A percentile compares a stretch with the other conserved stretches of the same genome.
Evolutionary conservation across 2,329 filamentous ascomycete species (phyloP).

Genomic region (Claviceps digitariae): DNA sequence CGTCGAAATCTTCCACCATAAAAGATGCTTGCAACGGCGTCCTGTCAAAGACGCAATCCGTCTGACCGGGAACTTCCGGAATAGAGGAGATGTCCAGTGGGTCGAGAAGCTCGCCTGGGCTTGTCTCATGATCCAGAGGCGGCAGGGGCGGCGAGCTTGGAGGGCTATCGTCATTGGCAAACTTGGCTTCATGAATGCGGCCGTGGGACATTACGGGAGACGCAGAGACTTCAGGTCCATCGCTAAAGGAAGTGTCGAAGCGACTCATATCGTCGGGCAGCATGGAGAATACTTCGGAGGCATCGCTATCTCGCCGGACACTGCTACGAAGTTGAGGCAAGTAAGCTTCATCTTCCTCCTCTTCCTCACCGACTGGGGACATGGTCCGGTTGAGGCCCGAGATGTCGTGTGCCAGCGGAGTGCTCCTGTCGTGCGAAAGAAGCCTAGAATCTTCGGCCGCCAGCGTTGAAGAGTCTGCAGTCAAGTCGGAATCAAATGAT

Average conservation of each 20-base stretch:
- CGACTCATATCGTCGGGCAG: constrained; percentile 24
- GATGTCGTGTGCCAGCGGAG: constrained; percentile 5
- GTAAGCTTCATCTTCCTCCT: constrained; percentile 18
- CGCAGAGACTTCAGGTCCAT: constrained; percentile 28
- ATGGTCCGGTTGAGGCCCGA: constrained; percentile 8
- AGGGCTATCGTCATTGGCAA: constrained; percentile 29
- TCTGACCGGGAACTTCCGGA: constrained; percentile 19
- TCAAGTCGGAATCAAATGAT: constrained; percentile 1
- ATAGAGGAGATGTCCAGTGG: constrained; percentile 30
- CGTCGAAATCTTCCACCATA: constrained; percentile 33
- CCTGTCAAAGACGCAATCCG: constrained; percentile 22
- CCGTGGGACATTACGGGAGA: constrained; percentile 23
- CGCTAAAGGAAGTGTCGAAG: constrained; percentile 28
- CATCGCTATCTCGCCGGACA: constrained; percentile 17
- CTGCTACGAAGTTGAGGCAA: constrained; percentile 22
- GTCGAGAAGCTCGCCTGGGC: constrained; percentile 29
- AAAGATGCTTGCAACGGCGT: constrained; percentile 31
- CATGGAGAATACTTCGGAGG: constrained; percentile 25
- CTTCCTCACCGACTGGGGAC: constrained; percentile 7
- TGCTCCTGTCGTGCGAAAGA: background rate
- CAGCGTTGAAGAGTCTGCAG: background rate
- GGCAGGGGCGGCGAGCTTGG: constrained; percentile 33
- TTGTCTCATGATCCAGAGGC: constrained; percentile 9
- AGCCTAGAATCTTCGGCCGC: background rate
- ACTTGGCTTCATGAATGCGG: constrained; percentile 18